phyloP scores from a whole-genome alignment of 192 early-diverging fungal genomes.

The Coemansia pectinata region DNA sequence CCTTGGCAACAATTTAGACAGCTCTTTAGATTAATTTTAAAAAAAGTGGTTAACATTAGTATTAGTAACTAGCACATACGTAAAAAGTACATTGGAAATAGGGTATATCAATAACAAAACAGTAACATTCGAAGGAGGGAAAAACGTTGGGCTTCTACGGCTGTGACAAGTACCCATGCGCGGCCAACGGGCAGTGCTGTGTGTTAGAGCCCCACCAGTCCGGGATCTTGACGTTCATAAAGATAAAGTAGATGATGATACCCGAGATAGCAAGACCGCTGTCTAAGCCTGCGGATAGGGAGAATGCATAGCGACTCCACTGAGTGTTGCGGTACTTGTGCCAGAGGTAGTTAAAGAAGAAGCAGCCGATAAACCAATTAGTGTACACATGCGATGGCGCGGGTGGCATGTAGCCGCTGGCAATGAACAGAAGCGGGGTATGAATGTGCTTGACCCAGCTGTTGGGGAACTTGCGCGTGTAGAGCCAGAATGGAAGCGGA shows the following conservation, averaged over 20 bases:
- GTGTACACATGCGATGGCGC: constrained; percentile 57
- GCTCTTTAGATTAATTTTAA: background rate
- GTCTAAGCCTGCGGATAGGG: constrained; percentile 60
- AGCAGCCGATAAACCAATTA: constrained; percentile 59
- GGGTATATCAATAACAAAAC: background rate
- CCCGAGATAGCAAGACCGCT: constrained; percentile 54
- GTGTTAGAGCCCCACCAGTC: constrained; percentile 52
- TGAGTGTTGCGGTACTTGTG: constrained; percentile 64
- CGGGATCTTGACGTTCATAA: constrained; percentile 35
- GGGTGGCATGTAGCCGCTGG: constrained; percentile 62
- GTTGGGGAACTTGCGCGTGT: constrained; percentile 62
- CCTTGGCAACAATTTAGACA: background rate
- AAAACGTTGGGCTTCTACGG: background rate
- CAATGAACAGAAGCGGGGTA: constrained; percentile 68
- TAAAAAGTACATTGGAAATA: background rate
- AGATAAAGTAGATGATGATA: constrained; percentile 50
- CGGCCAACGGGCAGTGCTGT: constrained; percentile 42
- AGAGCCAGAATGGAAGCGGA: constrained; percentile 71
- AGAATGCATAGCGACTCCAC: constrained; percentile 64
- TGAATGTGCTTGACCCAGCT: constrained; percentile 65
- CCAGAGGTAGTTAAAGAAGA: constrained; percentile 72
- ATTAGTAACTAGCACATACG: background rate
- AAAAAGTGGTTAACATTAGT: background rate
- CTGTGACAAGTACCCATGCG: constrained; percentile 17
- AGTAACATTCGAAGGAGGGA: background rate